A percentile compares a stretch with the other conserved stretches of the same genome.
Conservation (phyloP, 169 alveolate genomes). For the Plasmodium relictum region DNA sequence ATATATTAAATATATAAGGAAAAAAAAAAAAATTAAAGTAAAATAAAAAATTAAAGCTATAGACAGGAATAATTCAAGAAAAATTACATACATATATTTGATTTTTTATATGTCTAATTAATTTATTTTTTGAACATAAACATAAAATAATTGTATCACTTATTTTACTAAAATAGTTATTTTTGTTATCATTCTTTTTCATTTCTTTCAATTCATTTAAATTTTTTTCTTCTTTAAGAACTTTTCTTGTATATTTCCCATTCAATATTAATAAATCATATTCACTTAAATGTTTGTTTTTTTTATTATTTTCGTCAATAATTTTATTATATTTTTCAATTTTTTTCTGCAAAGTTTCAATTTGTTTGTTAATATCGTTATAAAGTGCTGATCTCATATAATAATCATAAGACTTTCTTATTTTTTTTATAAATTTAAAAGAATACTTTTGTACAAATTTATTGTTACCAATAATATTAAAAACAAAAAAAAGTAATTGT, state of each 20-base stretch:
- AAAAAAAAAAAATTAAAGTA: no score
- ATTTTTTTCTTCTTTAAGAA: constrained; percentile 55
- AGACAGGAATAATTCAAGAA: no score
- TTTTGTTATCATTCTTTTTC: constrained; percentile 14
- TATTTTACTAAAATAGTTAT: not conserved
- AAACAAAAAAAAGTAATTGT: constrained; percentile 13
- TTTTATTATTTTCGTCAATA: constrained; percentile 42
- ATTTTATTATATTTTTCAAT: constrained; percentile 55
- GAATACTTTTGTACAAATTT: not conserved
- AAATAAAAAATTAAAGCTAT: no score
- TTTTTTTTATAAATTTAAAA: constrained; percentile 5
- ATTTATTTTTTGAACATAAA: constrained; percentile 13
- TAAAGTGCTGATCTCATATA: constrained; percentile 19
- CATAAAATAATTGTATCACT: not conserved
- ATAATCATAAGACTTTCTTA: constrained; percentile 14
- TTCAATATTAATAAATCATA: constrained; percentile 64
- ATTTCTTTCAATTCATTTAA: not conserved
- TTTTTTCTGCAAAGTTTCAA: constrained; percentile 34
- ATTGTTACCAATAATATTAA: not conserved
- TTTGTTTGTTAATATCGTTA: constrained; percentile 11
- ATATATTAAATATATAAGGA: no score
- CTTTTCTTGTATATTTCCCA: constrained; percentile 69
- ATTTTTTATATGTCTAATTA: not conserved
- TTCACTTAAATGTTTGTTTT: constrained; percentile 42
- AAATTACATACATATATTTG: constrained; percentile 38